Conservation (phyloP, 345 rosid species). For the Pistacia integerrima region DNA sequence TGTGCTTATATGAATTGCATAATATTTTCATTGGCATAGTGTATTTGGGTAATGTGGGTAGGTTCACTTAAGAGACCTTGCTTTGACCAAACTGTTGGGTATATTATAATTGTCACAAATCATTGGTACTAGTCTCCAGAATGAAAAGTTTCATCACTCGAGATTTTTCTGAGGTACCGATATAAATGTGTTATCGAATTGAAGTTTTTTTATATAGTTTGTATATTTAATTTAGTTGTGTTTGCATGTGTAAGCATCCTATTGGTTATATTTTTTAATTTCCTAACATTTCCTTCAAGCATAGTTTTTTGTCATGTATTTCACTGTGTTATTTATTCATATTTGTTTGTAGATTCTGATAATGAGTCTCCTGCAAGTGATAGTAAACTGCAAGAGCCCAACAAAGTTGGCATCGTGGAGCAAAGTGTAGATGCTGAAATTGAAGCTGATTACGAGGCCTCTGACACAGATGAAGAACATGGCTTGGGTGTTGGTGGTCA, state of each 20-base stretch:
- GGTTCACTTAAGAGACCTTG: too few species aligned
- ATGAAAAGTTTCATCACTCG: too few species aligned
- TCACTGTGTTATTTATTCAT: constrained; percentile 10
- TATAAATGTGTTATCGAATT: too few species aligned
- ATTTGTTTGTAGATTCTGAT: constrained; percentile 37
- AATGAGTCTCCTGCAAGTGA: constrained; percentile 33
- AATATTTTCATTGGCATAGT: neutral
- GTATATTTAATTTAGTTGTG: too few species aligned
- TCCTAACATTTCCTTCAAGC: constrained; percentile 2
- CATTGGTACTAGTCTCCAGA: too few species aligned
- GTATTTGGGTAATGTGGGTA: too few species aligned
- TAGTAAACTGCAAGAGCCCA: constrained; percentile 25
- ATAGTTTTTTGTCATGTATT: neutral
- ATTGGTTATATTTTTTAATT: too few species aligned
- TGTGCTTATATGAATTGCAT: constrained; percentile 14
- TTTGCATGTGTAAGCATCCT: too few species aligned
- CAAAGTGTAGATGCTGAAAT: constrained; percentile 36
- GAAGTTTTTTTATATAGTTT: too few species aligned
- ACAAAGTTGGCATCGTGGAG: constrained; percentile 7
- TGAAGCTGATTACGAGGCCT: constrained; percentile 43
- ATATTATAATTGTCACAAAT: too few species aligned
- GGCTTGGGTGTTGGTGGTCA: constrained; percentile 35
- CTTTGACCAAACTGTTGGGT: too few species aligned
- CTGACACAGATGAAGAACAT: constrained; percentile 48
- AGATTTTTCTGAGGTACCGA: too few species aligned